A percentile compares a stretch with the other conserved stretches of the same genome.
Evolutionary conservation across 345 rosid species (phyloP).

Genomic region (Laguncularia racemosa): DNA sequence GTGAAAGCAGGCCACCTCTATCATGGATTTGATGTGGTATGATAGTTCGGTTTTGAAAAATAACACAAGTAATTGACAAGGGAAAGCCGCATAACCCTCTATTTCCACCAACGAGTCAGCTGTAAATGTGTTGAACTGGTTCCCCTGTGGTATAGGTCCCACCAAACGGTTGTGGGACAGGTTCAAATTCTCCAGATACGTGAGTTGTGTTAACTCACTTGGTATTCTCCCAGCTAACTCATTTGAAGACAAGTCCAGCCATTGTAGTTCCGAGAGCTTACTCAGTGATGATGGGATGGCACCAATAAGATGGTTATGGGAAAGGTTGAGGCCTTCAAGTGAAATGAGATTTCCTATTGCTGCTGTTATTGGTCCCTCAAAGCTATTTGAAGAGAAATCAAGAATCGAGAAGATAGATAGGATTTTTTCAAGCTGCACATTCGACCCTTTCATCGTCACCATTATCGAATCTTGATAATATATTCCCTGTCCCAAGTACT

Average conservation of each 20-base stretch:
- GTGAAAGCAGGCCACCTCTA: too few relatives aligned
- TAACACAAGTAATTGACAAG: background rate
- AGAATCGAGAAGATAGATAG: too few relatives aligned
- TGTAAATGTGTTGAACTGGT: conserved; percentile 7
- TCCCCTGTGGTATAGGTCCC: conserved; percentile 5
- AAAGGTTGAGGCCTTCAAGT: background rate
- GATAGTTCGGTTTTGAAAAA: too few relatives aligned
- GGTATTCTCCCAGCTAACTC: conserved; percentile 3
- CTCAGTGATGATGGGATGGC: background rate
- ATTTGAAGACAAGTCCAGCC: background rate
- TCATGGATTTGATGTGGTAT: too few relatives aligned
- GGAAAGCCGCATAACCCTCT: conserved; percentile 9
- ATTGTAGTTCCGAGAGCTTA: background rate
- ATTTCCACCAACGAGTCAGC: background rate
- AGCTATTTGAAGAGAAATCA: background rate
- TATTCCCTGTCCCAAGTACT: background rate
- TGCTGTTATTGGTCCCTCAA: background rate
- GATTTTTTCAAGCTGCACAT: too few relatives aligned
- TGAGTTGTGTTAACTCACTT: background rate
- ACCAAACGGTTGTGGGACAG: conserved; percentile 1
- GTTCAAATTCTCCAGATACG: conserved; percentile 3
- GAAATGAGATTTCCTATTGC: background rate
- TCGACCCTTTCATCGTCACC: conserved; percentile 6
- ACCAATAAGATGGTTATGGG: background rate
- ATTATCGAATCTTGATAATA: conserved; percentile 3